A percentile compares a stretch with the other conserved stretches of the same genome.
Conservation (phyloP, 2,329 filamentous ascomycete genomes). For the Fusarium concolor region DNA sequence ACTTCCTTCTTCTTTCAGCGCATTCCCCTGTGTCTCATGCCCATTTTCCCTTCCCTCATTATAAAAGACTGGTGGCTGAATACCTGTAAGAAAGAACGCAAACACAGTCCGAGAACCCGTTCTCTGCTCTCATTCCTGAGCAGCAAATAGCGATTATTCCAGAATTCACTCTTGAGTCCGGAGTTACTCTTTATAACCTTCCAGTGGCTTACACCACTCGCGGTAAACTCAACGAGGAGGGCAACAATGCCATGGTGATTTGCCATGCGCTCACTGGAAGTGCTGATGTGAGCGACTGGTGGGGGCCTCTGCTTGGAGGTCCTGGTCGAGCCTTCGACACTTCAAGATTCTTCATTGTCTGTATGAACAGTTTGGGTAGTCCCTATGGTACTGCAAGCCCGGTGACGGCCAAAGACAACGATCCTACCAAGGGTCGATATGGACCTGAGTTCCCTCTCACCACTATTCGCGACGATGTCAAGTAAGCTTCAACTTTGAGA, state of each 20-base stretch:
- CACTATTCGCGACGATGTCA: constrained; percentile 94
- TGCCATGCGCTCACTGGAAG: constrained; percentile 89
- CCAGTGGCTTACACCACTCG: constrained; percentile 76
- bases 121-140: constrained; percentile 84
- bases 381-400: constrained; percentile 90
- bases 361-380: constrained; percentile 86
- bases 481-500: constrained; percentile 64
- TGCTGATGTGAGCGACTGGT: constrained; percentile 88
- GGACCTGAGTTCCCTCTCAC: constrained; percentile 97
- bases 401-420: constrained; percentile 87
- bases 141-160: constrained; percentile 90
- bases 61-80: constrained; percentile 66
- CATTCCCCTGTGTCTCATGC: background rate
- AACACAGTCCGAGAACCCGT: constrained; percentile 91
- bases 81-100: constrained; percentile 72
- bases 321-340: constrained; percentile 84
- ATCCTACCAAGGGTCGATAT: constrained; percentile 79
- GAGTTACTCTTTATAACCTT: constrained; percentile 82
- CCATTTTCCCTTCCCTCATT: background rate
- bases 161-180: constrained; percentile 92
- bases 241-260: constrained; percentile 78
- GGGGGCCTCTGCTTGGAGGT: constrained; percentile 84
- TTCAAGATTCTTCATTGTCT: constrained; percentile 85
- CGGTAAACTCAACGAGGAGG: constrained; percentile 67
- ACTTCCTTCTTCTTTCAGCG: background rate